Conservation (phyloP, 805 yeast species). For the Saturnispora sanitii region DNA sequence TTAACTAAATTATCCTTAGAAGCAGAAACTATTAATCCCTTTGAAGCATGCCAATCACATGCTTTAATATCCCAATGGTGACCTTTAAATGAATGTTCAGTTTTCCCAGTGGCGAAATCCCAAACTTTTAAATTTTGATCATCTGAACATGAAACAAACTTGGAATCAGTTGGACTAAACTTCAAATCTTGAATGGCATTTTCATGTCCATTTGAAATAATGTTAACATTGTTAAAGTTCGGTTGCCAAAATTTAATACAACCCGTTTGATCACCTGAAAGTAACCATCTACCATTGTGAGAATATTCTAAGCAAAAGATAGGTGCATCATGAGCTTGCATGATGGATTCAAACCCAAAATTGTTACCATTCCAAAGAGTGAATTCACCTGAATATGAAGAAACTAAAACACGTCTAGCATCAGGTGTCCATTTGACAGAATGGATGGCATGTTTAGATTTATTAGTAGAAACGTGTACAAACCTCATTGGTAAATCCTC, state of each 20-base stretch:
- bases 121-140: slow-evolving; percentile 86
- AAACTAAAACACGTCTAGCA: slow-evolving; percentile 82
- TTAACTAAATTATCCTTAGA: slow-evolving; percentile 91
- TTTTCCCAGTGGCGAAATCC: slow-evolving; percentile 84
- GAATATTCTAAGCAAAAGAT: slow-evolving; percentile 72
- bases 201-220: slow-evolving; percentile 57
- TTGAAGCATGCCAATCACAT: slow-evolving; percentile 90
- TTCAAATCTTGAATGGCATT: slow-evolving; percentile 81
- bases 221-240: slow-evolving; percentile 90
- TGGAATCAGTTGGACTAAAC: slow-evolving; percentile 82
- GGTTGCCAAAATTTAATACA: slow-evolving; percentile 94
- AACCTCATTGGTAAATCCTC: slow-evolving; percentile 69
- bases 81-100: slow-evolving; percentile 72
- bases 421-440: slow-evolving; percentile 96
- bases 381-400: slow-evolving; percentile 89
- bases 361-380: slow-evolving; percentile 95
- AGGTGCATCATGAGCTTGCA: slow-evolving; percentile 97
- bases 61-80: slow-evolving; percentile 99
- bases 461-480: slow-evolving; percentile 84
- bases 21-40: slow-evolving; percentile 84
- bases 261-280: slow-evolving; percentile 92
- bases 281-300: slow-evolving; percentile 87
- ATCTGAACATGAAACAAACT: slow-evolving; percentile 90
- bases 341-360: slow-evolving; percentile 90
- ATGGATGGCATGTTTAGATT: slow-evolving; percentile 83